Conservation (phyloP, 345 rosid genomes). For the Rhodomyrtus tomentosa region DNA sequence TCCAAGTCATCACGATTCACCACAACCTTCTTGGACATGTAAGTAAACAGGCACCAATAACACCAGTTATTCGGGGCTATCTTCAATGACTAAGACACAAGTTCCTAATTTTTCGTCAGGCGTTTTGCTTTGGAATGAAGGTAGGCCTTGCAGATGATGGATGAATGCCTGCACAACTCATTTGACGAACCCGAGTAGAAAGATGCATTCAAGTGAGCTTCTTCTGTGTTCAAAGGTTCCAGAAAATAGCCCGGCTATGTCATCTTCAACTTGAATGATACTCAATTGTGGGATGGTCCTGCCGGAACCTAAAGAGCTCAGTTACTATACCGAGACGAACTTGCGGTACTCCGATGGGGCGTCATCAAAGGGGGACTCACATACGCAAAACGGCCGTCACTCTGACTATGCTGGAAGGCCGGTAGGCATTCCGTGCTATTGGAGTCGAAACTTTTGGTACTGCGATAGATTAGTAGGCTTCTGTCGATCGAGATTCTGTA, state of each 20-base stretch:
- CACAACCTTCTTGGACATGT: conserved; percentile 10
- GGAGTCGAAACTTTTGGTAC: neutral
- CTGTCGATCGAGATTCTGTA: neutral
- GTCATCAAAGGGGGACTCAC: neutral
- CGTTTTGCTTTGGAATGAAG: conserved; percentile 13
- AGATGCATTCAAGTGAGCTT: conserved; percentile 9
- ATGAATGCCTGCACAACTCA: neutral
- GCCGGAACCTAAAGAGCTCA: neutral
- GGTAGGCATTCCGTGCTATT: neutral
- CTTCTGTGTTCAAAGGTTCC: neutral
- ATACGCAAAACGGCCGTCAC: neutral
- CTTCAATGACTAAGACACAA: neutral
- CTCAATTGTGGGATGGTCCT: neutral
- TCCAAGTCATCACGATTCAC: conserved; percentile 1
- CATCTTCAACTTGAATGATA: neutral
- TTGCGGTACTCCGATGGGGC: neutral
- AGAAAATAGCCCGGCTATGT: neutral
- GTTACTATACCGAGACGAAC: neutral
- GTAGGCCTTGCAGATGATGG: conserved; percentile 2
- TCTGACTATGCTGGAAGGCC: neutral
- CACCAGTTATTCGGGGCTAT: neutral
- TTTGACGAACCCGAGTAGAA: neutral
- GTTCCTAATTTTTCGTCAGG: conserved; percentile 2
- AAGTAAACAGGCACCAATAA: neutral
- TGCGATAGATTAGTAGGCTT: neutral